phyloP scores from a whole-genome alignment of 2,329 filamentous ascomycete species.

The Graphium sp. region DNA sequence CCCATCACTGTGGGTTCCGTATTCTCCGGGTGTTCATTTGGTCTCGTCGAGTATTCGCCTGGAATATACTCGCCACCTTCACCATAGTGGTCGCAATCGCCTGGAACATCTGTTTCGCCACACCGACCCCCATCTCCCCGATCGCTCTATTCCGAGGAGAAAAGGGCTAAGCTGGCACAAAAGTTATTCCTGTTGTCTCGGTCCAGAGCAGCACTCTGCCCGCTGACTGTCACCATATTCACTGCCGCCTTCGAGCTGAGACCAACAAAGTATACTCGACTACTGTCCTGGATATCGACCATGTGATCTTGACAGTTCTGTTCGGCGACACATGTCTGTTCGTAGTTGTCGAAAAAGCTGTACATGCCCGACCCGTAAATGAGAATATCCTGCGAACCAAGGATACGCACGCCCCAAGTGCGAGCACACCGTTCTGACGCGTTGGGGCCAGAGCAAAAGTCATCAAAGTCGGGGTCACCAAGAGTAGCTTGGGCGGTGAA shows the following conservation, averaged over 20 bases:
- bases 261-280: conserved; percentile 44
- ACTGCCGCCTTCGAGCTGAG: conserved; percentile 58
- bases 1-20: no score
- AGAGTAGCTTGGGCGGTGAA: conserved; percentile 42
- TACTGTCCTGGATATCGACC: conserved; percentile 52
- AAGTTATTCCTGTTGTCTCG: conserved; percentile 49
- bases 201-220: conserved; percentile 32
- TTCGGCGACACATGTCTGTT: conserved; percentile 47
- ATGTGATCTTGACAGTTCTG: conserved; percentile 67
- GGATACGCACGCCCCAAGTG: conserved; percentile 59
- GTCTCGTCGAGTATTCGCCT: no score
- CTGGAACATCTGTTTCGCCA: neutral
- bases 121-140: conserved; percentile 3
- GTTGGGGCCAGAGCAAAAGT: conserved; percentile 29
- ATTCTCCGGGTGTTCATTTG: no score
- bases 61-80: no score
- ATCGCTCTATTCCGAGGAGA: conserved; percentile 15
- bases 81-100: no score
- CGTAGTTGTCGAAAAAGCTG: conserved; percentile 73
- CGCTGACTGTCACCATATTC: conserved; percentile 56
- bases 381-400: conserved; percentile 48
- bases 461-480: conserved; percentile 51
- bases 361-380: conserved; percentile 63
- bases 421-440: conserved; percentile 42
- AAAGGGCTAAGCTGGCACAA: conserved; percentile 42